Base-by-base conservation (phyloP, 768 basidiomycete genomes). In the Tephrocybe rancida region DNA sequence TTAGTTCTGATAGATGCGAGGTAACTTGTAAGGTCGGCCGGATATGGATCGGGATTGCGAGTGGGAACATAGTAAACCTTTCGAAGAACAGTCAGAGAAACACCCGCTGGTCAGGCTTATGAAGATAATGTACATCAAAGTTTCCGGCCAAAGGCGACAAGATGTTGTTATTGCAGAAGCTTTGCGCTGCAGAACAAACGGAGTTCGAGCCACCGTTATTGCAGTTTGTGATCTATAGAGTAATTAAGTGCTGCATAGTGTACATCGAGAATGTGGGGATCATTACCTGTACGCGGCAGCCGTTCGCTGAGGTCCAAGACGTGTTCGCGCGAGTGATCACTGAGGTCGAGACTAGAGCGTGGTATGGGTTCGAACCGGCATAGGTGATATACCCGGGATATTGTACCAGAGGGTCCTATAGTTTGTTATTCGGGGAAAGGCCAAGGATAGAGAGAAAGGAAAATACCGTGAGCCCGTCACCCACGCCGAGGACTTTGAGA, bases 401-500 rank as follows among this genome's bases (percentile, higher is more conserved):
- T 67, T 86, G 85, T 1, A 60, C 61, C 22, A 84, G 63, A 3
- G 73, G 73, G 57, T 77, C 72, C 73, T 75, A 42, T n/a, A 5
- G 11, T 29, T 27, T 5, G 29, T 55, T 21, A 44, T 9, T 25
- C 41, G 16, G 44, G 21, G 13, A 8, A 1, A 26, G 19, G 16
- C 44, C 32, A n/a, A 14, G 32, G 21, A 26, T 10, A 5, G 14
- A 44, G 11, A n/a, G n/a, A 19, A 44, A 30, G 8, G 2, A 16
- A 56, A 74, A 13, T 64, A 85, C 83, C 4, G 84, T 85, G 21
- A 86, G 65, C 10, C 84, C 84, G 60, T 87, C 75, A 16, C 86
- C 85, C 19, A 87, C 72, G 16, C 82, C 86, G n/a, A 86, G 75
- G 22, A 77, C 71, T 63, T 84, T 78, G n/a, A 87, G 74, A 57